Evolutionary conservation across 805 yeast species (phyloP).

Genomic region (Sugiyamaella chiloensis): DNA sequence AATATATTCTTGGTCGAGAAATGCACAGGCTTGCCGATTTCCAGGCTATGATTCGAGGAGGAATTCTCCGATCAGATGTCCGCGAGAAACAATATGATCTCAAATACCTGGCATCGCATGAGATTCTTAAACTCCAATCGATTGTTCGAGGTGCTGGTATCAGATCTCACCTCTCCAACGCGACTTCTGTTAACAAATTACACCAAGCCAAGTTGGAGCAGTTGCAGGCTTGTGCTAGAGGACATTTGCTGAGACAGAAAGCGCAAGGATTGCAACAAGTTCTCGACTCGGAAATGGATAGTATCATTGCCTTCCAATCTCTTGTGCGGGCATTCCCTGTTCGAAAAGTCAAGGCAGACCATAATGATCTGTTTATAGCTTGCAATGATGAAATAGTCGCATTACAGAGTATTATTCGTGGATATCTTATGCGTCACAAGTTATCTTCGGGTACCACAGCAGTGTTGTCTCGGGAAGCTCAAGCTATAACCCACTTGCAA

Average conservation of each 20-base stretch:
- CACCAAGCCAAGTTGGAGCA: background rate
- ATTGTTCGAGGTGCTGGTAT: slow-evolving; percentile 47
- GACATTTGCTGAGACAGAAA: slow-evolving; percentile 23
- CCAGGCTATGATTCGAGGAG: slow-evolving; percentile 59
- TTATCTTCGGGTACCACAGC: background rate
- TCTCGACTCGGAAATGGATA: slow-evolving; percentile 16
- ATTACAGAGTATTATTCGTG: slow-evolving; percentile 25
- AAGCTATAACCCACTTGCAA: slow-evolving; percentile 47
- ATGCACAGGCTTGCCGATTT: slow-evolving; percentile 30
- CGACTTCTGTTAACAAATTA: background rate
- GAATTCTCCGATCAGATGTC: slow-evolving; percentile 18
- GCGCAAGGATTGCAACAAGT: slow-evolving; percentile 14
- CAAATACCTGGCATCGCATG: slow-evolving; percentile 17
- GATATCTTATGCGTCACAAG: slow-evolving; percentile 8
- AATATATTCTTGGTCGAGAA: slow-evolving; percentile 48
- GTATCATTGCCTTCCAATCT: slow-evolving; percentile 27
- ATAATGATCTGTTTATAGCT: background rate
- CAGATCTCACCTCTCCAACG: slow-evolving; percentile 35
- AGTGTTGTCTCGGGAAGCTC: slow-evolving; percentile 23
- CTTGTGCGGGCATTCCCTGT: slow-evolving; percentile 14
- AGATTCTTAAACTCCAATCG: slow-evolving; percentile 52
- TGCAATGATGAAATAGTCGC: slow-evolving; percentile 5
- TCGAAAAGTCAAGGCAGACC: background rate
- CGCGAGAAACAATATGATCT: slow-evolving; percentile 20
- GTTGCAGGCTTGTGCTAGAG: slow-evolving; percentile 23